Evolutionary conservation across 1,284 basidiomycete genomes (phyloP).

Genomic region (Entoloma clypeatum): DNA sequence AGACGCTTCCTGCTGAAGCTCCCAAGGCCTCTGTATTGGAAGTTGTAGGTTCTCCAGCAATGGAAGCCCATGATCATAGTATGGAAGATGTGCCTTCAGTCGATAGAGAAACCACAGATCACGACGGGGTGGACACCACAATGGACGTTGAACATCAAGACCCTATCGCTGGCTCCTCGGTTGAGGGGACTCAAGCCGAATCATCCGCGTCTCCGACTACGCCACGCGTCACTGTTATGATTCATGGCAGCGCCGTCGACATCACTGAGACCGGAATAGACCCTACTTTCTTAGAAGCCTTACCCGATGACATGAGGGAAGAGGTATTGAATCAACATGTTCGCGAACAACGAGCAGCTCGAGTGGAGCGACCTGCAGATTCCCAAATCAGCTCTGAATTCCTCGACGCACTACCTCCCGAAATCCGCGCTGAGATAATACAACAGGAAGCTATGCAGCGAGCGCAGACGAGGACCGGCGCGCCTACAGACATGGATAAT

Average conservation of each 20-base stretch:
- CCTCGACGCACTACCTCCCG: constrained; percentile 92
- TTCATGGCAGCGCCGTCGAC: constrained; percentile 93
- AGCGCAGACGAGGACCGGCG: constrained; percentile 47
- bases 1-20: constrained; percentile 10
- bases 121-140: constrained; percentile 41
- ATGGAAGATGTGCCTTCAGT: constrained; percentile 25
- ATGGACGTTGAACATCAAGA: constrained; percentile 15
- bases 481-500: constrained; percentile 74
- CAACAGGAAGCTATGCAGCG: constrained; percentile 90
- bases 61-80: constrained; percentile 20
- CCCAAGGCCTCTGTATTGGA: not conserved
- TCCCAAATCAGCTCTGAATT: constrained; percentile 94
- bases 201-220: constrained; percentile 24
- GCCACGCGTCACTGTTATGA: constrained; percentile 75
- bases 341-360: constrained; percentile 81
- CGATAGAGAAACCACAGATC: constrained; percentile 32
- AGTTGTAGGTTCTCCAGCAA: constrained; percentile 6
- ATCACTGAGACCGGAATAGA: constrained; percentile 99
- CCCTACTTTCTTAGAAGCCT: constrained; percentile 94
- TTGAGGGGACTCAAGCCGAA: constrained; percentile 22
- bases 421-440: constrained; percentile 94
- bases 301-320: constrained; percentile 98
- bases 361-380: constrained; percentile 68
- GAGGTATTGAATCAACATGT: constrained; percentile 98
- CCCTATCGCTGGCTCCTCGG: constrained; percentile 20